A percentile compares a stretch with the other conserved stretches of the same genome.
These are phyloP conservation scores for Tricholoma matsutake DNA, from an alignment of 768 basidiomycete species.

Conservation along the genomic window DNA sequence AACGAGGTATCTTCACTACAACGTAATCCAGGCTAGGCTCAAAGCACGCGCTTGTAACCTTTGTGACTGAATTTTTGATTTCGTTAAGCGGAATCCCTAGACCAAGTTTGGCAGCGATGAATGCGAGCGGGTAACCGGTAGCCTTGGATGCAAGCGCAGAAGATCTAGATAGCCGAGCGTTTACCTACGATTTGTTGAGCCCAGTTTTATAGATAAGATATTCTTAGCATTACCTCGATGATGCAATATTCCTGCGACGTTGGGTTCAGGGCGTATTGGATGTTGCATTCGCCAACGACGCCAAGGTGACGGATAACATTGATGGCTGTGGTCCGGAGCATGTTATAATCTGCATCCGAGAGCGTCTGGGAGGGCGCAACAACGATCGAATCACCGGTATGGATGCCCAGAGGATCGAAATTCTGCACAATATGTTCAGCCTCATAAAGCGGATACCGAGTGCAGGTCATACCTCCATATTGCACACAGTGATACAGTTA, in stretches of 20 bases:
- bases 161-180: slow-evolving; percentile 96
- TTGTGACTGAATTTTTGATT: slow-evolving; percentile 97
- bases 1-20: slow-evolving; percentile 98
- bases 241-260: slow-evolving; percentile 96
- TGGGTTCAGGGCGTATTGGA: slow-evolving; percentile 97
- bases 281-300: slow-evolving; percentile 98
- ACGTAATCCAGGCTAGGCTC: slow-evolving; percentile 97
- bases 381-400: slow-evolving; percentile 98
- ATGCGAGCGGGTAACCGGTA: slow-evolving; percentile 96
- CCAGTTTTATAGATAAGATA: not conserved
- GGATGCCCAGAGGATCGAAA: slow-evolving; percentile 97
- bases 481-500: slow-evolving; percentile 99
- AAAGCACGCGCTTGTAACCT: slow-evolving; percentile 95
- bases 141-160: slow-evolving; percentile 98
- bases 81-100: slow-evolving; percentile 96
- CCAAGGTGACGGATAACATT: slow-evolving; percentile 99
- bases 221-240: slow-evolving; percentile 64
- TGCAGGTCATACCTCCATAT: slow-evolving; percentile 86
- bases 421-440: slow-evolving; percentile 52
- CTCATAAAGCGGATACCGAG: not conserved
- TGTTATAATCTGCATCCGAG: slow-evolving; percentile 99
- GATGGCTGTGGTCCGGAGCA: slow-evolving; percentile 97
- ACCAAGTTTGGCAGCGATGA: slow-evolving; percentile 97
- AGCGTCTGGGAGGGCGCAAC: slow-evolving; percentile 97
- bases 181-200: slow-evolving; percentile 44